Percentiles rank a stretch among this genome's conserved stretches.
Conservation (phyloP, 2,329 filamentous ascomycete species). For the Diplodia scrobiculata region DNA sequence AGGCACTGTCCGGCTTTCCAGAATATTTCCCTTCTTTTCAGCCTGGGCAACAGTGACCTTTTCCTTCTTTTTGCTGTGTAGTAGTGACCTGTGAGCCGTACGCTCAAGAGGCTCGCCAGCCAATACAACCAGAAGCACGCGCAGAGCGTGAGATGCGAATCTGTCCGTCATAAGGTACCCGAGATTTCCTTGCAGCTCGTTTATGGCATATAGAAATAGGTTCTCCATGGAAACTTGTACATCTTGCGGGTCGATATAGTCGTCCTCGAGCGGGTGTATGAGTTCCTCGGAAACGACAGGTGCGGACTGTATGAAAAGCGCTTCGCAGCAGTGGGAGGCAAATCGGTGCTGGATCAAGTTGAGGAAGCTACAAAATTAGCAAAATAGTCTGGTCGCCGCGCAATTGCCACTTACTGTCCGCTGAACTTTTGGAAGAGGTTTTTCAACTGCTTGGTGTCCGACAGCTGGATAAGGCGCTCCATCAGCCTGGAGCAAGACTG, state of each 20-base stretch:
- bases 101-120: conserved; percentile 79
- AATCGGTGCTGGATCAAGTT: conserved; percentile 93
- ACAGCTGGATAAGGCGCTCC: conserved; percentile 85
- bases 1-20: conserved; percentile 63
- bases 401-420: conserved; percentile 61
- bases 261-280: conserved; percentile 49
- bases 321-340: conserved; percentile 95
- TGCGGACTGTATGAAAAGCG: conserved; percentile 81
- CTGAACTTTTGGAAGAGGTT: conserved; percentile 80
- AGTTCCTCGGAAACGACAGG: conserved; percentile 76
- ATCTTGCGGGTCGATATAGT: conserved; percentile 51
- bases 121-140: conserved; percentile 81
- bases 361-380: conserved; percentile 61
- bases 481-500: conserved; percentile 92
- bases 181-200: conserved; percentile 84
- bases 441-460: conserved; percentile 78
- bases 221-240: conserved; percentile 73
- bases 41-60: conserved; percentile 62
- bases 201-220: conserved; percentile 77
- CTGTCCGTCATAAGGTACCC: conserved; percentile 80
- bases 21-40: conserved; percentile 48
- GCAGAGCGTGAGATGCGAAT: conserved; percentile 88
- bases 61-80: conserved; percentile 93
- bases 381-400: conserved; percentile 19
- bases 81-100: conserved; percentile 61